Conservation (phyloP, 2,329 filamentous ascomycete species). For the Beauveria sp. region DNA sequence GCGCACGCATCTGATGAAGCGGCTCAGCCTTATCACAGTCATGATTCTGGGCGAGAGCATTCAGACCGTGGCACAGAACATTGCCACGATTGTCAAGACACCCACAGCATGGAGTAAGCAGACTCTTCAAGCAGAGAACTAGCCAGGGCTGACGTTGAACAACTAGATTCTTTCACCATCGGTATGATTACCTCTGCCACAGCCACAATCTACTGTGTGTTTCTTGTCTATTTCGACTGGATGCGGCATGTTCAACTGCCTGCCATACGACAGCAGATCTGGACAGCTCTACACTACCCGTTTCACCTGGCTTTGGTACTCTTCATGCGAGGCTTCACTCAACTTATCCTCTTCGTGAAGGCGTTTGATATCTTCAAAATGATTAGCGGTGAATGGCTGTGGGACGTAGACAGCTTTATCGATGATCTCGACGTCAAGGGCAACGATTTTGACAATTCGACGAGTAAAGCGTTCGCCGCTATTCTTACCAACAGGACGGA, state of each 20-base stretch:
- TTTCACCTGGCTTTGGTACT: constrained; percentile 57
- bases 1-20: constrained; percentile 54
- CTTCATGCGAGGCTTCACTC: constrained; percentile 54
- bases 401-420: background rate
- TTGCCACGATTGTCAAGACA: constrained; percentile 41
- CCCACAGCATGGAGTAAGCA: constrained; percentile 32
- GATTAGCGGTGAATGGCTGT: constrained; percentile 10
- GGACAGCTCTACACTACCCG: constrained; percentile 52
- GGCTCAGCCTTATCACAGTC: constrained; percentile 55
- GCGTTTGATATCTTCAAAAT: constrained; percentile 24
- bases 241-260: constrained; percentile 55
- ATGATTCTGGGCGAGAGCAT: constrained; percentile 61
- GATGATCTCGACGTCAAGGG: background rate
- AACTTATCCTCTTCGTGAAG: constrained; percentile 43
- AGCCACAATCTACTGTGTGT: constrained; percentile 37
- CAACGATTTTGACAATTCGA: background rate
- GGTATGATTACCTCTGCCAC: constrained; percentile 32
- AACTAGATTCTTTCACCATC: constrained; percentile 28
- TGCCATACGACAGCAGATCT: constrained; percentile 50
- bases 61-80: constrained; percentile 45
- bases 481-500: constrained; percentile 14
- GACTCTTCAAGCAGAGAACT: background rate
- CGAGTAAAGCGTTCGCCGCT: constrained; percentile 16
- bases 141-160: background rate
- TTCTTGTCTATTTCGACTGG: constrained; percentile 50